phyloP scores from a whole-genome alignment of 208 protist genomes.

The Lotmaria passim region DNA sequence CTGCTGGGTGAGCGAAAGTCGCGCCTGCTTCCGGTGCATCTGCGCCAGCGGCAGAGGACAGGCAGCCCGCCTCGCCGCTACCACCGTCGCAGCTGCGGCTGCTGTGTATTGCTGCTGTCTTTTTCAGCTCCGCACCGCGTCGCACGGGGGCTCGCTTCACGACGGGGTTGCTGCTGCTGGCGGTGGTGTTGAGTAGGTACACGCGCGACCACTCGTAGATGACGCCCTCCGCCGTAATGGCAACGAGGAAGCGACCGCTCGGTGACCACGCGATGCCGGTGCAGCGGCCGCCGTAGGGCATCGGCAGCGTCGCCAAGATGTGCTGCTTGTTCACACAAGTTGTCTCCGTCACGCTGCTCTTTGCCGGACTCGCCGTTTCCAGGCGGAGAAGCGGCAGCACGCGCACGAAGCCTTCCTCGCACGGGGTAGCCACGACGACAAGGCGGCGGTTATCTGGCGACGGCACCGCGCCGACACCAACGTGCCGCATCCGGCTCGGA shows the following conservation, averaged over 20 bases:
- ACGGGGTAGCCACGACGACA: slow-evolving; percentile 48
- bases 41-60: no score
- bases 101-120: background rate
- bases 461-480: slow-evolving; percentile 47
- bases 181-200: slow-evolving; percentile 34
- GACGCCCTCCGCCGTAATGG: slow-evolving; percentile 54
- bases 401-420: slow-evolving; percentile 72
- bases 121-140: background rate
- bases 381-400: slow-evolving; percentile 25
- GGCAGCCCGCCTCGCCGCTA: no score
- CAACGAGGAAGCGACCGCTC: slow-evolving; percentile 55
- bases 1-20: background rate
- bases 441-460: slow-evolving; percentile 49
- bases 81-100: background rate
- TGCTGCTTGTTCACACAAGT: slow-evolving; percentile 18
- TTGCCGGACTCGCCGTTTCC: background rate
- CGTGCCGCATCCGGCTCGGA: slow-evolving; percentile 54
- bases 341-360: background rate
- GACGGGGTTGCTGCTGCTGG: background rate
- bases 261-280: slow-evolving; percentile 61
- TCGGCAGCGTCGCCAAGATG: slow-evolving; percentile 50
- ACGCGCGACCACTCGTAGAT: slow-evolving; percentile 70
- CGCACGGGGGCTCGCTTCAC: background rate
- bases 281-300: slow-evolving; percentile 62
- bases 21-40: background rate